phyloP scores from a whole-genome alignment of 2,329 filamentous ascomycete species.

The Pseudopyrenochaeta lycopersici region DNA sequence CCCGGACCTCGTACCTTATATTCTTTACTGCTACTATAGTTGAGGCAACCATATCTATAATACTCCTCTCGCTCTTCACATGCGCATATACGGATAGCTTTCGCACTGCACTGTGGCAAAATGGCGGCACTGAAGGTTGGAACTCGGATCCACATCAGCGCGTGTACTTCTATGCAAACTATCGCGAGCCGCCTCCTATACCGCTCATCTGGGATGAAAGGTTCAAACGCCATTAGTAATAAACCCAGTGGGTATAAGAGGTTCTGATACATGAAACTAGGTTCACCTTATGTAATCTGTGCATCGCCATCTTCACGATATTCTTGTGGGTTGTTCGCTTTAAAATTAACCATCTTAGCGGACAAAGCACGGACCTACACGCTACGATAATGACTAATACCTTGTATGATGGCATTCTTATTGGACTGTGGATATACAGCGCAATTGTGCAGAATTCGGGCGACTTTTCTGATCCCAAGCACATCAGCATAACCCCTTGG shows the following conservation, averaged over 20 bases:
- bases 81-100: constrained; percentile 14
- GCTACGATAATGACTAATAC: constrained; percentile 15
- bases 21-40: constrained; percentile 6
- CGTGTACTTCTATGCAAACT: constrained; percentile 27
- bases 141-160: constrained; percentile 27
- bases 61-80: constrained; percentile 16
- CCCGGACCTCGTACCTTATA: not conserved
- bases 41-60: constrained; percentile 12
- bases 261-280: not conserved
- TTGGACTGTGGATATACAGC: constrained; percentile 25
- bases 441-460: constrained; percentile 15
- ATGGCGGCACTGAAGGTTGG: constrained; percentile 23
- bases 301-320: constrained; percentile 14
- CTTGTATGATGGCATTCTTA: constrained; percentile 24
- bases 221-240: not conserved
- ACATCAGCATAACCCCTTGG: constrained; percentile 24
- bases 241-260: no score
- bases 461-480: constrained; percentile 22
- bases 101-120: constrained; percentile 17
- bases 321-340: constrained; percentile 21
- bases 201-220: constrained; percentile 29
- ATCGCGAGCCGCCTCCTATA: constrained; percentile 18
- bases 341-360: constrained; percentile 11
- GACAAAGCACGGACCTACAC: constrained; percentile 12
- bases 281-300: constrained; percentile 16